Base-by-base conservation (phyloP, 768 basidiomycete species). In the Trametes sanguinea region DNA sequence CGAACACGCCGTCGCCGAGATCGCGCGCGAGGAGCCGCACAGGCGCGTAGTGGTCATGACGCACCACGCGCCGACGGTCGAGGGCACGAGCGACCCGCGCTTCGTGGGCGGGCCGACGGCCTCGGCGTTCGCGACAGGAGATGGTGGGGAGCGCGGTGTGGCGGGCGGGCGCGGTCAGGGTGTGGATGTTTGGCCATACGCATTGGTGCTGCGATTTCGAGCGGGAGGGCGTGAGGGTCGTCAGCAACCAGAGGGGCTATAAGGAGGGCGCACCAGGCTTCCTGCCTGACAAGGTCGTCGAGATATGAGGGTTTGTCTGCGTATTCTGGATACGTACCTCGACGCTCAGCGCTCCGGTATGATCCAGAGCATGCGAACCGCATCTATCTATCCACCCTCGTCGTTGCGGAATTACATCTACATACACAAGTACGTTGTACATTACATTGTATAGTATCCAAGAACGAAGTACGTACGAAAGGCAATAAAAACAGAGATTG, bases 161-260 rank as follows among this genome's bases (percentile, higher is more conserved):
- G 73, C 63, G 67, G 43, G 48, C 51, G 8, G 54, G 22, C n/a
- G 71, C 63, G 32, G 63, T 79, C 22, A 66, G 57, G 47, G 16
- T 74, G 16, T 80, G 79, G 78, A 72, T 73, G 33, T 80, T 76
- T 59, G 78, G 78, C 4, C 78, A 79, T 55, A 79, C 78, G 17
- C 78, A 79, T 54, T 77, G 71, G 72, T 66, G 57, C 22, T 78
- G 76, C 53, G 77, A 79, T 65, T 76, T 77, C 45, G 65, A 65
- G 54, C 56, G 64, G 52, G 56, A 70, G 6, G 76, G 74, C 2
- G 72, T 76, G 8, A 64, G 76, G 60, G 72, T 79, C 9, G 55
- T 67, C 52, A 73, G 73, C 57, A 80, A 80, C 62, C 77, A 44
- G 66, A 67, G 75, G 33, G 78, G 74, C 13, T 72, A 72, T 48